Conservation (phyloP, 2,329 filamentous ascomycete genomes). For the Lasiodiplodia hormozganensis region DNA sequence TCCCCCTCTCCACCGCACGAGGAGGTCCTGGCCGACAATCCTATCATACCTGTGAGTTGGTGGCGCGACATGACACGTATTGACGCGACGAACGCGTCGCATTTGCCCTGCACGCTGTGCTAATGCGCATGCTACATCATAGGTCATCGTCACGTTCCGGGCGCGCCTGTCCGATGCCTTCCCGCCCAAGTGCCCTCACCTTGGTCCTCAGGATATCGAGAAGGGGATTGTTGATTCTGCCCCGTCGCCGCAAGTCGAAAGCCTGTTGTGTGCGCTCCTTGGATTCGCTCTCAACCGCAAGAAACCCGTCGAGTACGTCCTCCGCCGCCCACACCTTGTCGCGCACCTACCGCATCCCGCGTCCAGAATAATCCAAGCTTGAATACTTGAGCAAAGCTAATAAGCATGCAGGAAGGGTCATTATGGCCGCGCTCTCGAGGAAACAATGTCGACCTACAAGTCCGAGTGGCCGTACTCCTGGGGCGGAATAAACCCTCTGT, state of each 20-base stretch:
- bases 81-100: conserved; percentile 32
- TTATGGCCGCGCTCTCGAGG: conserved; percentile 90
- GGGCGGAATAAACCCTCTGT: conserved; percentile 82
- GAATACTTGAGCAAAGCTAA: conserved; percentile 37
- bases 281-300: conserved; percentile 93
- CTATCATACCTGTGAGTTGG: conserved; percentile 84
- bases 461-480: conserved; percentile 87
- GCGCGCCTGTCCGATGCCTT: conserved; percentile 91
- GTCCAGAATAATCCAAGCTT: neutral
- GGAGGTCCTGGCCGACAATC: conserved; percentile 86
- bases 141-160: conserved; percentile 99
- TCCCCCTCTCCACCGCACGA: conserved; percentile 89
- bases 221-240: conserved; percentile 77
- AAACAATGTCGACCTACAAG: conserved; percentile 84
- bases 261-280: conserved; percentile 86
- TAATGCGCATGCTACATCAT: conserved; percentile 41
- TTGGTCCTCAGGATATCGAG: conserved; percentile 95
- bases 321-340: conserved; percentile 33
- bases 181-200: conserved; percentile 83
- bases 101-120: conserved; percentile 32
- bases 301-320: conserved; percentile 94
- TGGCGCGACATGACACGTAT: conserved; percentile 48
- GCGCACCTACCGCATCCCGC: neutral
- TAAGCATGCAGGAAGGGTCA: conserved; percentile 75
- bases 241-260: conserved; percentile 85